Evolutionary conservation across 2,329 filamentous ascomycete genomes (phyloP), one percentile per base, ranked within the genome.

Genomic region (Colletotrichum karsti): DNA sequence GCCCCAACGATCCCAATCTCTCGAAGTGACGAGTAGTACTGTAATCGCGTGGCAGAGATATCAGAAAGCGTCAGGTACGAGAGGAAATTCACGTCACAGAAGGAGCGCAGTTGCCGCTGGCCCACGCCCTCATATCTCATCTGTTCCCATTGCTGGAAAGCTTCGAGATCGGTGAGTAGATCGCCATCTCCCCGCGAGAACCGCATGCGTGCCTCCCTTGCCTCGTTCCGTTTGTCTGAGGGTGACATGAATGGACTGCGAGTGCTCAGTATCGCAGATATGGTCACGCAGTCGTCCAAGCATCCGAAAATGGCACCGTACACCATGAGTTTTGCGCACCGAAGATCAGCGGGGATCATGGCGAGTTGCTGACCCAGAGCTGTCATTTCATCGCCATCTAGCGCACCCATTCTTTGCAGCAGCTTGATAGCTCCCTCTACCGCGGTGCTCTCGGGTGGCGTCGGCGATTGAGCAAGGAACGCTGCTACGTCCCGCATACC

Each of bases 281-380:
- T 95, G 3, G 92, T 94, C 62, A 98, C 87, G 72, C 92, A 94
- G 58, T 95, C 90, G 74, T 97, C 94, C 7, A 98, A 86, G 75
- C 95, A 98, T 35, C 93, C 93, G 75, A 99, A 98, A 65, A 97
- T 94, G 15, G 94, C 92, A 6, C 96, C 96, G 75, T 97, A 97
- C 4, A 99, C 93, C 87, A 99, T 94, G 35, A 99, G 86, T 80
- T 99, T 99, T 50, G 93, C 94, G 77, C 94, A 97, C 28, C 95
- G 90, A 53, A 99, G 85, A 76, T 99, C 96, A 1, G 95, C 93
- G 2, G 96, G 96, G 56, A 99, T 94, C 89, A 97, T 93, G 18
- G 95, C 92, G n/a, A 99, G 85, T 81, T 98, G 96, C 59, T 92
- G 91, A 41, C 96, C 96, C 51, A 99, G 90, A 3, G 95, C 94